These are phyloP conservation scores for Claviceps sp. DNA, from an alignment of 2,329 filamentous ascomycete genomes.

Conservation along the genomic window DNA sequence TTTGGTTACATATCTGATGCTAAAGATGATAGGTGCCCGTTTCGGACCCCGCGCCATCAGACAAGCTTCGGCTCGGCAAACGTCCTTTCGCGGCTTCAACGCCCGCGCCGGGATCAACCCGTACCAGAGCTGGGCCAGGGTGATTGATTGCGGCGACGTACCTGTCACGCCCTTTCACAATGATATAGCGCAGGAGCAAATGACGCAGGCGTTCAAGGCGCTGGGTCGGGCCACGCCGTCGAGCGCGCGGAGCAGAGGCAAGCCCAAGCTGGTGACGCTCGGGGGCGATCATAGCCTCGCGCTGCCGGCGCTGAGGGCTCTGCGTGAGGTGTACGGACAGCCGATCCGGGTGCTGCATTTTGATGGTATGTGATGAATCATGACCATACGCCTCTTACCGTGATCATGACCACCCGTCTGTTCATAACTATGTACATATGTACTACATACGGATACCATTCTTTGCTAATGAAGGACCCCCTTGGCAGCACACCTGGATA, in stretches of 20 bases:
- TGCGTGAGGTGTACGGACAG: constrained; percentile 47
- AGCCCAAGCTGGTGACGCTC: constrained; percentile 50
- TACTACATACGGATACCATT: no score
- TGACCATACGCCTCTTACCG: no score
- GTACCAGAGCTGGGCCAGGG: constrained; percentile 65
- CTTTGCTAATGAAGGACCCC: no score
- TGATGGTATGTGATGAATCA: constrained; percentile 29
- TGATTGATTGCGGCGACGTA: constrained; percentile 85
- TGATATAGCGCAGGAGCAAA: constrained; percentile 64
- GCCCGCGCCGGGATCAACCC: constrained; percentile 72
- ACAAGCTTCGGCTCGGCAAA: constrained; percentile 69
- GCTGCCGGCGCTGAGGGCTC: constrained; percentile 53
- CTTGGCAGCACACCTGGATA: constrained; percentile 53
- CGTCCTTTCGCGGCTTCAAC: constrained; percentile 66
- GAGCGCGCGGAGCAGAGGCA: constrained; percentile 18
- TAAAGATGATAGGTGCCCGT: constrained; percentile 40
- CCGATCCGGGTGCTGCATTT: constrained; percentile 62
- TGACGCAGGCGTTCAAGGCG: constrained; percentile 68
- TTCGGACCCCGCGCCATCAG: constrained; percentile 85
- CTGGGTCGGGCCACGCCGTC: constrained; percentile 35
- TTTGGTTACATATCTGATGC: no score
- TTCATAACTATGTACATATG: no score
- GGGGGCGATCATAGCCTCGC: constrained; percentile 64
- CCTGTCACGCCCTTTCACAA: constrained; percentile 83
- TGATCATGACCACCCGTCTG: no score